These are phyloP conservation scores for Curvularia eragrostidis DNA, from an alignment of 2,329 filamentous ascomycete genomes.

Conservation along the genomic window DNA sequence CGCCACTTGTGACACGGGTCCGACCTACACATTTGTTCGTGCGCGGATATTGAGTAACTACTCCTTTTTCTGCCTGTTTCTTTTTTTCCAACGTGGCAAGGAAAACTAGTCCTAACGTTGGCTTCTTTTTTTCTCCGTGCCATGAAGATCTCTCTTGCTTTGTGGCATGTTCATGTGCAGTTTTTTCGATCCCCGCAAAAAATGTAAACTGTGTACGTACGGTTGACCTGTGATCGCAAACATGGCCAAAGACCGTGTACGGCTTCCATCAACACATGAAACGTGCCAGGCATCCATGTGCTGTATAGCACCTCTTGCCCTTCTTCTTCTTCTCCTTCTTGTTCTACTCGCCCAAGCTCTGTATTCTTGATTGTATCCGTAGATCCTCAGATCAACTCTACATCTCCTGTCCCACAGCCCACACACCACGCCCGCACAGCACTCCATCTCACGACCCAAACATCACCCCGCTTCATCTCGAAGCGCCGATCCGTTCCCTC, in stretches of 20 bases:
- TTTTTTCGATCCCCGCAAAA: neutral
- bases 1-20: too few species aligned
- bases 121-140: too few species aligned
- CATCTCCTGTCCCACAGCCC: conserved; percentile 67
- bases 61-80: too few species aligned
- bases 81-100: too few species aligned
- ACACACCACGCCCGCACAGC: conserved; percentile 68
- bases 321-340: neutral
- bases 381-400: conserved; percentile 62
- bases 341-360: neutral
- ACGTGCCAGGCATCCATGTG: neutral
- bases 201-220: neutral
- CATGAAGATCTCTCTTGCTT: too few species aligned
- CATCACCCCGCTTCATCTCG: conserved; percentile 58
- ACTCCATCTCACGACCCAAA: conserved; percentile 66
- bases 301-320: neutral
- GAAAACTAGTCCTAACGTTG: too few species aligned
- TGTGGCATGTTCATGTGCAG: neutral
- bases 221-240: too few species aligned
- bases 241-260: too few species aligned
- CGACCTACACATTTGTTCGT: too few species aligned
- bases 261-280: neutral
- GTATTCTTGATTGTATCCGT: neutral
- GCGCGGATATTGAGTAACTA: too few species aligned
- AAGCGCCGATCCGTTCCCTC: conserved; percentile 65